Evolutionary conservation across 1,284 basidiomycete genomes (phyloP), one percentile per base, ranked within the genome.

Genomic region (Sparassis latifolia): DNA sequence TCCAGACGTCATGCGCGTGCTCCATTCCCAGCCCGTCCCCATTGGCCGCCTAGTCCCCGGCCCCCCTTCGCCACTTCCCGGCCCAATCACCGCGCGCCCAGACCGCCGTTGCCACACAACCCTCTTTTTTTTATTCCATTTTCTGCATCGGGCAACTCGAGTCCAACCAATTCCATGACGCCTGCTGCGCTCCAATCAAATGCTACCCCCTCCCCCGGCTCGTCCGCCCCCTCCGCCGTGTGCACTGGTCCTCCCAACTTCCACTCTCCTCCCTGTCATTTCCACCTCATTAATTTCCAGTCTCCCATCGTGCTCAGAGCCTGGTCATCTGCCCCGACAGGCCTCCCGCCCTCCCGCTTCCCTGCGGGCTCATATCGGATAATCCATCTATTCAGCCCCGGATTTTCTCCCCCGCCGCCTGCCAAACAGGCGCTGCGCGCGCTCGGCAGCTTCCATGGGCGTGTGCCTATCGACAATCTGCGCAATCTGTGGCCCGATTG

Each of bases 1-100:
- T 1, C 3, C 29, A 20, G 29, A 51, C 50, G 50, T 51, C 50
- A 51, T 51, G 33, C 29, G 39, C 49, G 29, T 41, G 37, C 44
- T 38, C 48, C 10, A 29, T 42, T 37, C 29, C 43, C n/a, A 10
- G 27, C 45, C 28, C n/a, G 9, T 38, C 7, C 20, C 45, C 41
- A 51, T 51, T 51, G 50, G 50, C 45, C 45, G 45, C 31, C 30
- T 51, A 37, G 45, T 47, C 41, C 33, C 50, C 50, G 50, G 50
- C 30, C 30, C 45, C 38, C 44, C 49, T 44, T 43, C 49, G 29
- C 27, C 44, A 20, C n/a, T 33, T 27, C 12, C 41, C 50, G 50
- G 41, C 9, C 50, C 45, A 51, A 51, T 51, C 50, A 42, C 50
- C 33, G 50, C 45, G 10, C 20, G 20, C 20, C 20, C 20, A 20